A percentile compares a stretch with the other conserved stretches of the same genome.
Evolutionary conservation across 768 basidiomycete genomes (phyloP).

Genomic region (Suillus placidus): DNA sequence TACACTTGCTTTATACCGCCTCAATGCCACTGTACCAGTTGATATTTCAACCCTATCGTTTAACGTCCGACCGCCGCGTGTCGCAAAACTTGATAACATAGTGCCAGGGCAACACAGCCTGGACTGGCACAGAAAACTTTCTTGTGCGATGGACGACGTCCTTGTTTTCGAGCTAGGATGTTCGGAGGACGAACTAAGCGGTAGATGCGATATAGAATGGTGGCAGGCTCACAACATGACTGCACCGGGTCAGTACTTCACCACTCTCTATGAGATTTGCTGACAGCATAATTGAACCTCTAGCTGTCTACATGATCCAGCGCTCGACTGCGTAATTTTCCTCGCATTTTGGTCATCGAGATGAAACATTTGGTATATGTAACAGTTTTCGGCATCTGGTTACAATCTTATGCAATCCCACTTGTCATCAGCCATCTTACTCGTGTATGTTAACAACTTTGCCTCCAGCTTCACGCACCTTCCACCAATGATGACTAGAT

Average conservation of each 20-base stretch:
- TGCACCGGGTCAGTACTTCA: neutral
- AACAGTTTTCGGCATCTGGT: neutral
- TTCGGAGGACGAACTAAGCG: neutral
- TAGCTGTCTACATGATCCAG: conserved; percentile 1
- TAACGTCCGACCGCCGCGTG: neutral
- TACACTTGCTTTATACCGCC: neutral
- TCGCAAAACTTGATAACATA: neutral
- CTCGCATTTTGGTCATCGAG: neutral
- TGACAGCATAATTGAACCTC: neutral
- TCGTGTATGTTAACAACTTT: neutral
- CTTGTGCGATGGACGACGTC: conserved; percentile 4
- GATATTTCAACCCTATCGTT: neutral
- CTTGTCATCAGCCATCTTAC: neutral
- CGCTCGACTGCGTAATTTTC: neutral
- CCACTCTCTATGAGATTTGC: neutral
- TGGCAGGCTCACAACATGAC: neutral
- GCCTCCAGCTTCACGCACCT: neutral
- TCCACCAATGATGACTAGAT: neutral
- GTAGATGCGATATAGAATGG: neutral
- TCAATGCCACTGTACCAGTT: neutral
- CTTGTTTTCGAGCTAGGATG: neutral
- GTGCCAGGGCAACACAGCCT: neutral
- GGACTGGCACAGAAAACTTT: conserved; percentile 2
- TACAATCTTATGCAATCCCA: neutral
- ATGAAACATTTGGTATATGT: neutral